These are phyloP conservation scores for Obba rivulosa DNA, from an alignment of 768 basidiomycete genomes.

Conservation along the genomic window DNA sequence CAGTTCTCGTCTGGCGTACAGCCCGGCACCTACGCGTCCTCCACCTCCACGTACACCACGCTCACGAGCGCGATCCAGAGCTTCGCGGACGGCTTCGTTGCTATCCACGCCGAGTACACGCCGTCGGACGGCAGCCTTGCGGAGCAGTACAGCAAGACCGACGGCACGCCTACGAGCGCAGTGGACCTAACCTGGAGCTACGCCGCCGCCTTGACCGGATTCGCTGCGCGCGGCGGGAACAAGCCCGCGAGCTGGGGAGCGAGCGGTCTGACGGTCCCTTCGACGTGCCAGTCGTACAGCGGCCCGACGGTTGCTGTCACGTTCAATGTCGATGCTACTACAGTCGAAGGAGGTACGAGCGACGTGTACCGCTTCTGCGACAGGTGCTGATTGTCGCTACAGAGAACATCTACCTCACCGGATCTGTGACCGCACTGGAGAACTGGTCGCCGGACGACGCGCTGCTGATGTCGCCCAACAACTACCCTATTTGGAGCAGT, in stretches of 20 bases:
- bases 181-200: slow-evolving; percentile 75
- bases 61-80: slow-evolving; percentile 43
- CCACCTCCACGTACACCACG: slow-evolving; percentile 43
- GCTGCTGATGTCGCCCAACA: slow-evolving; percentile 44
- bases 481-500: slow-evolving; percentile 71
- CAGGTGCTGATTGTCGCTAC: slow-evolving; percentile 1
- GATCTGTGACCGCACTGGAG: slow-evolving; percentile 49
- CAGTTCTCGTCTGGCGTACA: slow-evolving; percentile 47
- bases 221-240: slow-evolving; percentile 50
- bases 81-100: slow-evolving; percentile 66
- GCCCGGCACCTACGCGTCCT: slow-evolving; percentile 48
- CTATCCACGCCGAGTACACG: slow-evolving; percentile 54
- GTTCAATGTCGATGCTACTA: slow-evolving; percentile 61
- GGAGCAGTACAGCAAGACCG: slow-evolving; percentile 53
- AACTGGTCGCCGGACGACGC: slow-evolving; percentile 62
- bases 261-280: slow-evolving; percentile 43
- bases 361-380: not conserved
- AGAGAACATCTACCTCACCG: slow-evolving; percentile 70
- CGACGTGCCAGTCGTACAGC: slow-evolving; percentile 30
- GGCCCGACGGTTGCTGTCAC: slow-evolving; percentile 42
- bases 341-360: slow-evolving; percentile 50
- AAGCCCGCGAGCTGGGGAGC: slow-evolving; percentile 63
- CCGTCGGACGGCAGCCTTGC: slow-evolving; percentile 54
- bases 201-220: slow-evolving; percentile 60
- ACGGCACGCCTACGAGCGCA: slow-evolving; percentile 55